Evolutionary conservation across 2,329 filamentous ascomycete genomes (phyloP).

Genomic region (Fusarium nanum): DNA sequence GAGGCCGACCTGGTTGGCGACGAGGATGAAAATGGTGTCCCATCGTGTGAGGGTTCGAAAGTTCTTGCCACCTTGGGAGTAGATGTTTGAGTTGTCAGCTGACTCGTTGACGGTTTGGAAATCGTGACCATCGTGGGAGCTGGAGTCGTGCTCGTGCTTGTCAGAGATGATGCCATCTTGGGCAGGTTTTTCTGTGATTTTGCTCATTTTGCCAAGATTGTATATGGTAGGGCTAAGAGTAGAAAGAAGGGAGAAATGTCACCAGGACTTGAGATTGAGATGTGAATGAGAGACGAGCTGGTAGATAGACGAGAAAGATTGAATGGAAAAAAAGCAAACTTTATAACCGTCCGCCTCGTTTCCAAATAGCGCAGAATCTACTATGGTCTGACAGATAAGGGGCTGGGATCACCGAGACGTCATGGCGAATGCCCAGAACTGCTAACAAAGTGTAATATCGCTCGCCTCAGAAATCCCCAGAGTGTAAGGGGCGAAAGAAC

Average conservation of each 20-base stretch:
- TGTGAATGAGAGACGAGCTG: not conserved
- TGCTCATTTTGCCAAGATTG: not conserved
- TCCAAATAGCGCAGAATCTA: constrained; percentile 25
- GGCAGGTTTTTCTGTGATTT: not conserved
- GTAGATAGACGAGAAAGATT: not conserved
- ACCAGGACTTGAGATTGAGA: not conserved
- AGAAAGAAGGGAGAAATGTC: not conserved
- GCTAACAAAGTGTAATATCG: not conserved
- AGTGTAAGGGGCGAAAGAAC: not conserved
- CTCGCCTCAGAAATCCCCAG: not conserved
- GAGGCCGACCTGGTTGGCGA: constrained; percentile 45
- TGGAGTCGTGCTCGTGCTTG: constrained; percentile 24
- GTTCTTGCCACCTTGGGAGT: constrained; percentile 40
- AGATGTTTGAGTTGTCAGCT: constrained; percentile 37
- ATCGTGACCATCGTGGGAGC: constrained; percentile 20
- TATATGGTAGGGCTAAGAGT: not conserved
- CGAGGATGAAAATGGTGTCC: constrained; percentile 42
- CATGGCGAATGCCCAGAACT: constrained; percentile 3
- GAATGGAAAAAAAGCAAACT: not conserved
- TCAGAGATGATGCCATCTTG: constrained; percentile 28
- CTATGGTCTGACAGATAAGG: constrained; percentile 19
- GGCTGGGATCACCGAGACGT: constrained; percentile 14
- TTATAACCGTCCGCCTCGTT: constrained; percentile 22
- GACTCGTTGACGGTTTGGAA: constrained; percentile 31
- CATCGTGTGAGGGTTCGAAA: constrained; percentile 42